Evolutionary conservation across 2,329 filamentous ascomycete genomes (phyloP), one percentile per base, ranked within the genome.

Genomic region (Metarhizium sp.): DNA sequence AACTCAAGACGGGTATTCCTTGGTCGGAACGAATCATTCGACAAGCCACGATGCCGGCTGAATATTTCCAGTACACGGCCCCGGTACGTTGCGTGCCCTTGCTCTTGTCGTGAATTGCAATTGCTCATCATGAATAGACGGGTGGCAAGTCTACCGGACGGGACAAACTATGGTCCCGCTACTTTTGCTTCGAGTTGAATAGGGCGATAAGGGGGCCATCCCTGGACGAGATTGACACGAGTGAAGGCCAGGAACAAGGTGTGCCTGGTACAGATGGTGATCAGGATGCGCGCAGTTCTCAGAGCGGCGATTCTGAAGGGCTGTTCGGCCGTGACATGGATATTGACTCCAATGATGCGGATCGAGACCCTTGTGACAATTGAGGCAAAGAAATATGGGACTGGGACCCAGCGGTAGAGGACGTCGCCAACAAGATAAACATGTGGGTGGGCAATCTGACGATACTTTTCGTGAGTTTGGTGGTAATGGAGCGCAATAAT

Each of bases 1-100:
- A 65, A 11, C 69, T 71, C 7, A 81, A 82, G 65, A 83, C 83
- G 0, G 79, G 80, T 0, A 70, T 82, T 10, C 64, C 71, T 2
- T 89, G 85, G 86, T 73, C 79, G n/a, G 70, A 83, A 47, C 73
- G 82, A 14, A 65, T 80, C 1, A 54, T 68, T 5, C 64, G 64
- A 50, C 63, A 67, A 36, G 66, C 65, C 5, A 70, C 66, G 1
- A 69, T 58, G 53, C 64, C 67, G 3, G 55, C 55, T 10, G 62
- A 59, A 0, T 63, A 60, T 25, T 80, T 79, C 57, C 69, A 71
- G 49, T 80, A 80, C 55, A 48, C 63, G n/a, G 73, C 75, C 8
- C 77, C 77, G 45, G 77, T 79, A 64, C 65, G 75, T 64, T 32
- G 11, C 29, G 1, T 5, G 18, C 10, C 2, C 42, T 6, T 20